Evolutionary conservation across 495 filamentous ascomycete genomes (phyloP).

Genomic region (Monascus purpureus): DNA sequence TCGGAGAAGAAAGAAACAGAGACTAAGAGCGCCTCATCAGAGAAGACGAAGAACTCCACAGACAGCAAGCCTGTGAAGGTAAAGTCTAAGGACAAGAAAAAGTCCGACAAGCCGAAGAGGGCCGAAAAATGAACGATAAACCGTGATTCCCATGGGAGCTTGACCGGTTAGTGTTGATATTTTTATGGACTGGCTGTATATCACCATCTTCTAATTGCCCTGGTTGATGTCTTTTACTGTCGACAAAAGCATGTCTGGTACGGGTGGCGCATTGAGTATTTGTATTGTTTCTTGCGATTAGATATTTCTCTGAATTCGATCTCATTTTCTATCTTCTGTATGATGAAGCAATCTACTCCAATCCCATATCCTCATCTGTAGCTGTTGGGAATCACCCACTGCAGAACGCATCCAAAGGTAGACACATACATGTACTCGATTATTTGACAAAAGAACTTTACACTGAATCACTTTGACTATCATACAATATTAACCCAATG

Average conservation of each 20-base stretch:
- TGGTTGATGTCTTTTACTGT: constrained; percentile 2
- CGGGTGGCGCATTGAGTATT: not conserved
- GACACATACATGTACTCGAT: too few relatives aligned
- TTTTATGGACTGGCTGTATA: constrained; percentile 7
- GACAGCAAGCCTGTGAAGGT: constrained; percentile 1
- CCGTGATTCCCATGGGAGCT: constrained; percentile 1
- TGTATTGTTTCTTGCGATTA: not conserved
- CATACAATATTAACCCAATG: too few relatives aligned
- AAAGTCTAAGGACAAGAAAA: constrained; percentile 1
- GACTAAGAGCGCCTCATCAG: not conserved
- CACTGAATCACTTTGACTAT: too few relatives aligned
- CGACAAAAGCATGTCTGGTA: not conserved
- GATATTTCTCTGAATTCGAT: too few relatives aligned
- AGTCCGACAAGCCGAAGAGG: constrained; percentile 5
- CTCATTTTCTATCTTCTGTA: too few relatives aligned
- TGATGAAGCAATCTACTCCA: too few relatives aligned
- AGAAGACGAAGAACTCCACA: constrained; percentile 2
- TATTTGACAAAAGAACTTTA: too few relatives aligned
- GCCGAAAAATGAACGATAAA: constrained; percentile 10
- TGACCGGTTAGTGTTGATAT: constrained; percentile 3
- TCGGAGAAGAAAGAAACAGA: constrained; percentile 2
- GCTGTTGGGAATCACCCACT: too few relatives aligned
- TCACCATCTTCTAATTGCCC: constrained; percentile 12
- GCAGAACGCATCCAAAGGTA: too few relatives aligned
- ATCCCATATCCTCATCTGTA: too few relatives aligned